Base-by-base conservation (phyloP, 2,329 filamentous ascomycete species). In the Aspergillus vadensis region DNA sequence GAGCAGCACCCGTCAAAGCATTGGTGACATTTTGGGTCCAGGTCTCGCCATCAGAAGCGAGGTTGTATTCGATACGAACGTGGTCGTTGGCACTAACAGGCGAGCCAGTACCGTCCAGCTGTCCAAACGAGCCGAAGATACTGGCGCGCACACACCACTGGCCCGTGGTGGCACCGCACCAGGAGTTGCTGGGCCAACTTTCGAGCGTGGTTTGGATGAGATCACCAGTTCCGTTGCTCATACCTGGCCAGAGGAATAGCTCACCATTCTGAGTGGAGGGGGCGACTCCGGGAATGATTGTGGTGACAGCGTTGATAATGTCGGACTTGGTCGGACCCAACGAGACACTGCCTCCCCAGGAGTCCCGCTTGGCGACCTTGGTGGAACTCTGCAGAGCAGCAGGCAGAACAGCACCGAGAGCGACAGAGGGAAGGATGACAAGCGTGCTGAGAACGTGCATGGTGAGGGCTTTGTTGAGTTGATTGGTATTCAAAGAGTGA, bases 171-270 rank as follows among this genome's bases (percentile, higher is more conserved):
- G 76, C 78, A 41, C 77, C 77, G 60, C 78, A 80, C 77, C 77
- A 80, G 14, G 65, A 64, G 62, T 80, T 80, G 43, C 70, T 69
- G 7, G 72, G 62, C 78, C 76, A 80, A 19, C 71, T 73, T 62
- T 81, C 77, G 5, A 80, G 68, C 0, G 77, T 80, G 0, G 77
- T 76, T 60, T 80, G 77, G 49, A 80, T 66, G 15, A 80, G 68
- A 53, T 80, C 74, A 1, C 78, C 77, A 3, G 78, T 81, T 41
- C 78, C 77, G 62, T 80, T 81, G 55, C 74, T 77, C 75, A 80
- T 80, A 5, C 78, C 78, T 6, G 77, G 79, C 77, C 76, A 80
- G 38, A 80, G 71, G 66, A 78, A 79, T 0, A 80, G 70, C 32
- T 69, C 68, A 4, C 77, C 77, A 27, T 70, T 74, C 53, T 79